These are phyloP conservation scores for Vitis rupestris DNA, from an alignment of 164 flowering plant genomes.

Conservation along the genomic window DNA sequence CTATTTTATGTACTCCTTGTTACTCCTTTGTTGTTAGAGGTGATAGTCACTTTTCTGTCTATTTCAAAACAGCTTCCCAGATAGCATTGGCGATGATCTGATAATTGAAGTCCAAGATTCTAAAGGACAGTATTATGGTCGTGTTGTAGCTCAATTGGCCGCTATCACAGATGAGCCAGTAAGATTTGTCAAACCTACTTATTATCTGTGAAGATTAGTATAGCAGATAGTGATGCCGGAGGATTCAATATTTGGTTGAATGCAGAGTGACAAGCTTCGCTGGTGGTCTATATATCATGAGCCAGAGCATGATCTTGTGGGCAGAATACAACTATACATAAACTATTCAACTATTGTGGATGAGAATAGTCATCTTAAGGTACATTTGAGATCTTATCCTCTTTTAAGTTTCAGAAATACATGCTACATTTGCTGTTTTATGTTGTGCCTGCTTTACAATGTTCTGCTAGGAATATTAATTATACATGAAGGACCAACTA, in stretches of 20 bases:
- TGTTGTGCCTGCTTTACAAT: no score
- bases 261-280: conserved; percentile 67
- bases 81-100: conserved; percentile 69
- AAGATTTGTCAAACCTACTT: conserved; percentile 11
- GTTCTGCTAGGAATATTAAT: no score
- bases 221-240: conserved; percentile 2
- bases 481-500: no score
- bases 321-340: conserved; percentile 64
- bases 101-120: conserved; percentile 68
- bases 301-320: conserved; percentile 75
- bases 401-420: neutral
- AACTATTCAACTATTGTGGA: conserved; percentile 52
- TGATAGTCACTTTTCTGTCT: neutral
- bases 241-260: conserved; percentile 11
- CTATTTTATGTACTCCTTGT: neutral
- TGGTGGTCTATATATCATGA: conserved; percentile 85
- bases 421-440: no score
- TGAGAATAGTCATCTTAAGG: conserved; percentile 65
- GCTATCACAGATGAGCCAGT: conserved; percentile 67
- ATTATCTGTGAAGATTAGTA: neutral
- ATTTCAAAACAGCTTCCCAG: conserved; percentile 59
- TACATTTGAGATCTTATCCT: conserved; percentile 9
- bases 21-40: neutral
- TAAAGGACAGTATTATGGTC: conserved; percentile 63
- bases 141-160: conserved; percentile 70